Percentiles rank a stretch among this genome's conserved stretches.
These are phyloP conservation scores for Lecanosticta acicola DNA, from an alignment of 2,329 filamentous ascomycete genomes.

Conservation along the genomic window DNA sequence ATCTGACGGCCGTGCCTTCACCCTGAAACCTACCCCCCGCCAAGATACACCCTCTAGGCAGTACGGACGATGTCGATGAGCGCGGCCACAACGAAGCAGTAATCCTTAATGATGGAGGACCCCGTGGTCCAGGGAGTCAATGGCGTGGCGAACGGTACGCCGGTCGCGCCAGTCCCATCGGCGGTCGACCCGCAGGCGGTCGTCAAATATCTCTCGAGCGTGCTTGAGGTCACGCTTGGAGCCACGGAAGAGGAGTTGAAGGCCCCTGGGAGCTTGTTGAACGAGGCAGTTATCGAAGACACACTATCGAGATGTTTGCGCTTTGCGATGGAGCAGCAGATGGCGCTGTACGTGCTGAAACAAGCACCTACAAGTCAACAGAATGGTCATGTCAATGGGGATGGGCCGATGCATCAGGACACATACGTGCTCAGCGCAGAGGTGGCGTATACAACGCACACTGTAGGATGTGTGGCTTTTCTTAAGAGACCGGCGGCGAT, in stretches of 20 bases:
- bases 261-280: slow-evolving; percentile 74
- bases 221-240: slow-evolving; percentile 46
- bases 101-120: slow-evolving; percentile 32
- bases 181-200: slow-evolving; percentile 44
- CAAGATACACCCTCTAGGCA: not conserved
- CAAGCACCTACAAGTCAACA: slow-evolving; percentile 53
- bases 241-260: slow-evolving; percentile 69
- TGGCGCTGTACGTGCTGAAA: slow-evolving; percentile 87
- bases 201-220: slow-evolving; percentile 44
- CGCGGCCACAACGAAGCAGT: slow-evolving; percentile 1
- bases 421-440: slow-evolving; percentile 77
- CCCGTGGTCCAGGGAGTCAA: slow-evolving; percentile 33
- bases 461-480: slow-evolving; percentile 77
- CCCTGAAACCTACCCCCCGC: not conserved
- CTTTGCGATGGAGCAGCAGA: slow-evolving; percentile 83
- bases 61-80: slow-evolving; percentile 11
- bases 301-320: slow-evolving; percentile 81
- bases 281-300: slow-evolving; percentile 64
- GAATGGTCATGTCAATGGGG: slow-evolving; percentile 40
- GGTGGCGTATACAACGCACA: slow-evolving; percentile 72
- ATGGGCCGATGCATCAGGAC: slow-evolving; percentile 44
- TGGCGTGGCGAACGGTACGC: slow-evolving; percentile 30
- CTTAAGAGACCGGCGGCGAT: slow-evolving; percentile 86
- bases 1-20: not conserved
- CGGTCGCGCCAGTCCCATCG: slow-evolving; percentile 17